These are phyloP conservation scores for Tolypocladium guangdongense DNA, from an alignment of 2,329 filamentous ascomycete genomes.

Conservation along the genomic window DNA sequence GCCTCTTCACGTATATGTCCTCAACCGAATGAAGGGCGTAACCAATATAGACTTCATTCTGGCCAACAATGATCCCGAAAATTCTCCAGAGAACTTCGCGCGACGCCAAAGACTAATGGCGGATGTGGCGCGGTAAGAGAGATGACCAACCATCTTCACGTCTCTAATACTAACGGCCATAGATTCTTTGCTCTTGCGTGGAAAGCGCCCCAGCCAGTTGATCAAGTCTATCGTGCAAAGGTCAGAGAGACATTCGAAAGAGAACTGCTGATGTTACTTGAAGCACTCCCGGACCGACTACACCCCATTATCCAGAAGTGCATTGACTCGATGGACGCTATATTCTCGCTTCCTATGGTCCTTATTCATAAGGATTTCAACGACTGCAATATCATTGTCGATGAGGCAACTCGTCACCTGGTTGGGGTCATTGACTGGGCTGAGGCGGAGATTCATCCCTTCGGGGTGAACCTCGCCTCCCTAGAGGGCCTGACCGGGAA, in stretches of 20 bases:
- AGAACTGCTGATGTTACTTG: conserved; percentile 21
- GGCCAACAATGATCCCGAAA: conserved; percentile 19
- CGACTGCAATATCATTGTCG: conserved; percentile 27
- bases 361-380: conserved; percentile 27
- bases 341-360: conserved; percentile 27
- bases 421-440: conserved; percentile 31
- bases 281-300: conserved; percentile 10
- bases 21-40: conserved; percentile 22
- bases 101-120: conserved; percentile 23
- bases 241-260: conserved; percentile 15
- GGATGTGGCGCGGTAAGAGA: conserved; percentile 17
- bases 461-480: conserved; percentile 26
- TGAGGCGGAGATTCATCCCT: conserved; percentile 26
- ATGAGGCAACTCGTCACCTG: conserved; percentile 22
- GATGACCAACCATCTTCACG: too few relatives aligned
- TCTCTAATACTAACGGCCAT: background rate
- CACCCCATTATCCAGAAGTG: conserved; percentile 17
- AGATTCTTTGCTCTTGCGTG: conserved; percentile 29
- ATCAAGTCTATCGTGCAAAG: conserved; percentile 12
- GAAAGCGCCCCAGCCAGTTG: conserved; percentile 20
- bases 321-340: conserved; percentile 17
- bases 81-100: conserved; percentile 18
- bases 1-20: conserved; percentile 24
- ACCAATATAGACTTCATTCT: conserved; percentile 26
- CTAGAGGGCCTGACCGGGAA: conserved; percentile 20